Percentiles rank a stretch among this genome's conserved stretches.
These are phyloP conservation scores for Shiraia sp. DNA, from an alignment of 2,329 filamentous ascomycete species.

Conservation along the genomic window DNA sequence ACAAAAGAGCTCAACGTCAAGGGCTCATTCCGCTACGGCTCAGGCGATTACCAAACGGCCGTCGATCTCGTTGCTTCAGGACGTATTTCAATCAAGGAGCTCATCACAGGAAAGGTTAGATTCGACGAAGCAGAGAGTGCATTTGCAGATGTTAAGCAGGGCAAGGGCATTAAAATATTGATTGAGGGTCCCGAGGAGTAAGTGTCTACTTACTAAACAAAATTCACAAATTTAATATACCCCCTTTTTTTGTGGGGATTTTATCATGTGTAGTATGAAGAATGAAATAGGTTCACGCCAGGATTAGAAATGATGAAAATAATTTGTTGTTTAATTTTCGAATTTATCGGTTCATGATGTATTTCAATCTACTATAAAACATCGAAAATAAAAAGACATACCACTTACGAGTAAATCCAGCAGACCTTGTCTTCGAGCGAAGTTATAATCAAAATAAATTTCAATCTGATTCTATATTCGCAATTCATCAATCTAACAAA, in stretches of 20 bases:
- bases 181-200: constrained; percentile 48
- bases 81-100: constrained; percentile 73
- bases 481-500: too few relatives aligned
- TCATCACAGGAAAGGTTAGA: constrained; percentile 76
- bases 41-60: constrained; percentile 84
- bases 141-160: constrained; percentile 83
- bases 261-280: too few relatives aligned
- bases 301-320: neutral
- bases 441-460: too few relatives aligned
- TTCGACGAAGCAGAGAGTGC: constrained; percentile 85
- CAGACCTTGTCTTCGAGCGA: too few relatives aligned
- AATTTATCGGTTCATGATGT: neutral
- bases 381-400: too few relatives aligned
- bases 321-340: neutral
- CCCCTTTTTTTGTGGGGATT: neutral
- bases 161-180: constrained; percentile 73
- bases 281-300: too few relatives aligned
- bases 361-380: too few relatives aligned
- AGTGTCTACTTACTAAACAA: neutral
- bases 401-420: too few relatives aligned
- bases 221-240: neutral
- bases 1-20: constrained; percentile 85
- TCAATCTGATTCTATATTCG: too few relatives aligned
- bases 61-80: constrained; percentile 75
- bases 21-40: constrained; percentile 87